A percentile compares a stretch with the other conserved stretches of the same genome.
phyloP scores from a whole-genome alignment of 768 basidiomycete species.

The Chalciporus pseudorubinellus region DNA sequence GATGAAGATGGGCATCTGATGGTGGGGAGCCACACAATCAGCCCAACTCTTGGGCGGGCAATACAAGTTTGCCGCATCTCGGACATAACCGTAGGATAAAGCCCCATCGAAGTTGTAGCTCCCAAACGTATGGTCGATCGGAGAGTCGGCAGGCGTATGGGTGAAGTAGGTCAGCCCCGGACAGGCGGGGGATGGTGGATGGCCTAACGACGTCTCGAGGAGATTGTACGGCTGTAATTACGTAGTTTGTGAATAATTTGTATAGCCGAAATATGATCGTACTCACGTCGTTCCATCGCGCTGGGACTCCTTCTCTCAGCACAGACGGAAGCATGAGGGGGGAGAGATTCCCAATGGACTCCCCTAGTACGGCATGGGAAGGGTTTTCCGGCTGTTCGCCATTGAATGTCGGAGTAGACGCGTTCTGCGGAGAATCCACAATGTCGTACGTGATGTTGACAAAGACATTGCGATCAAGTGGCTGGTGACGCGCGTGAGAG shows the following conservation, averaged over 20 bases:
- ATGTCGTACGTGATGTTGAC: constrained; percentile 33
- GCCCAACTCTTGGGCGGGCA: constrained; percentile 28
- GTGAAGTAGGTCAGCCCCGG: constrained; percentile 22
- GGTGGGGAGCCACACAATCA: constrained; percentile 16
- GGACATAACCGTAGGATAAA: constrained; percentile 10
- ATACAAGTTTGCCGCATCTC: constrained; percentile 21
- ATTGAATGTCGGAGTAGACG: constrained; percentile 10
- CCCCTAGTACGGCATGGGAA: constrained; percentile 18
- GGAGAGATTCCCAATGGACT: constrained; percentile 27
- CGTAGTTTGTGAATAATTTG: constrained; percentile 10
- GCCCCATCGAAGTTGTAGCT: constrained; percentile 17
- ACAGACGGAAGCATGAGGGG: constrained; percentile 32
- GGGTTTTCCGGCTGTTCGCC: constrained; percentile 25
- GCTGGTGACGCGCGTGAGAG: constrained; percentile 21
- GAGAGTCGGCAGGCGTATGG: constrained; percentile 26
- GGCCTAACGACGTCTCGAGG: constrained; percentile 31
- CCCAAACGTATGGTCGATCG: constrained; percentile 24
- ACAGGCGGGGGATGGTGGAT: constrained; percentile 25
- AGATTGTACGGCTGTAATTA: constrained; percentile 34
- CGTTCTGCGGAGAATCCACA: constrained; percentile 15
- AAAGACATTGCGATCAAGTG: constrained; percentile 28
- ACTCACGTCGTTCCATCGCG: constrained; percentile 36
- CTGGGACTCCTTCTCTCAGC: constrained; percentile 28
- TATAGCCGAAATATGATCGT: constrained; percentile 11
- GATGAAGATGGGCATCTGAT: constrained; percentile 29